Base-by-base conservation (phyloP, 2,329 filamentous ascomycete species). In the Colletotrichum tamarilloi region DNA sequence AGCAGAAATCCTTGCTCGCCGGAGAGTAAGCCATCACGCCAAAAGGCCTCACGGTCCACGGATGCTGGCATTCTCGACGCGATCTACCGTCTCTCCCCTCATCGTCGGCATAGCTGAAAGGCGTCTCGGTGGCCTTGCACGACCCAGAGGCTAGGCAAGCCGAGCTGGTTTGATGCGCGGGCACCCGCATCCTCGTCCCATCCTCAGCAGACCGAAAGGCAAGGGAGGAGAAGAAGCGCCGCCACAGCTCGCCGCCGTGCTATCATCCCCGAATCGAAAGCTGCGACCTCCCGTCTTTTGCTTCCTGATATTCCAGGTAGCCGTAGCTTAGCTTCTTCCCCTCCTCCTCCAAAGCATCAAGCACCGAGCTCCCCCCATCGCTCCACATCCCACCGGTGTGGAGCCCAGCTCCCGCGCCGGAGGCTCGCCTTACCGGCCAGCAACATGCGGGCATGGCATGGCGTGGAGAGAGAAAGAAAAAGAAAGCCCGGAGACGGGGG, bases 351-450 rank as follows among this genome's bases (percentile, higher is more conserved):
- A 5, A 19, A 38, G 14, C 35, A 38, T 5, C 14, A 42, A 16
- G 38, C 38, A 42, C 26, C 52, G 11, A 16, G 26, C 52, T 49
- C 19, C 42, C 42, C 42, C 60, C 42, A 53, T 52, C 42, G 19
- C 53, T 22, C 38, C 67, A 42, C 57, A 42, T 28, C 62, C 62
- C 62, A 70, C 67, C 62, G 62, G 38, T 66, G 67, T 66, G 67
- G 67, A 38, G 26, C 30, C 67, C 52, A 16, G 46, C 12, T 57
- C 28, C 30, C 28, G 28, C 38, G 24, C 32, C 67, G 62, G 68
- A 46, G n/a, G 46, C 22, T 70, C 67, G 32, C 55, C 62, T 35
- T 67, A n/a, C 56, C 68, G 68, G 55, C 46, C 53, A 67, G 56
- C 55, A 30, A 60, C 62, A 67, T 46, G 32, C 28, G 19, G 42